Percentiles rank a stretch among this genome's conserved stretches.
phyloP scores from a whole-genome alignment of 73 alveolate species.

The Paramecium bursaria region DNA sequence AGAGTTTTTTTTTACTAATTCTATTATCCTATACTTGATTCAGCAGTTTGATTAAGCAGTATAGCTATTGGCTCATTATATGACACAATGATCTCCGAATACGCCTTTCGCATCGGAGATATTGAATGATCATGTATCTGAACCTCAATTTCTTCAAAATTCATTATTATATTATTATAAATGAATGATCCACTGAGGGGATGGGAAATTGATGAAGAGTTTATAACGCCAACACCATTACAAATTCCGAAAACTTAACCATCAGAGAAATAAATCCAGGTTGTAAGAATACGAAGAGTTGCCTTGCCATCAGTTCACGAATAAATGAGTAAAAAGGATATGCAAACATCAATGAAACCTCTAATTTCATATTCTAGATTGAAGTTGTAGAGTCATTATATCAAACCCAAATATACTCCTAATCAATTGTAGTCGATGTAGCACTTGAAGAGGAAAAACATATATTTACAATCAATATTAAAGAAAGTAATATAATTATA shows the following conservation, averaged over 20 bases:
- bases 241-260: conserved; percentile 22
- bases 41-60: no score
- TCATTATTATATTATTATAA: no score
- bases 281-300: neutral
- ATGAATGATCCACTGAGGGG: conserved; percentile 9
- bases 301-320: neutral
- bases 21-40: no score
- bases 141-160: no score
- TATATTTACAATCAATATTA: neutral
- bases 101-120: no score
- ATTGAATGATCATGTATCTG: no score
- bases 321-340: neutral
- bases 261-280: neutral
- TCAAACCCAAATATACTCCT: neutral
- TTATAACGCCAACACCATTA: neutral
- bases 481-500: neutral
- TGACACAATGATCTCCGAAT: no score
- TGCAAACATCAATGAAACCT: neutral
- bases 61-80: no score
- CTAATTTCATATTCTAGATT: neutral
- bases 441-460: neutral
- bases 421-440: neutral
- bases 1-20: no score
- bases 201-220: conserved; percentile 17
- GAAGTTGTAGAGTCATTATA: neutral